Base-by-base conservation (phyloP, 495 filamentous ascomycete species). In the Cercophora sp. region DNA sequence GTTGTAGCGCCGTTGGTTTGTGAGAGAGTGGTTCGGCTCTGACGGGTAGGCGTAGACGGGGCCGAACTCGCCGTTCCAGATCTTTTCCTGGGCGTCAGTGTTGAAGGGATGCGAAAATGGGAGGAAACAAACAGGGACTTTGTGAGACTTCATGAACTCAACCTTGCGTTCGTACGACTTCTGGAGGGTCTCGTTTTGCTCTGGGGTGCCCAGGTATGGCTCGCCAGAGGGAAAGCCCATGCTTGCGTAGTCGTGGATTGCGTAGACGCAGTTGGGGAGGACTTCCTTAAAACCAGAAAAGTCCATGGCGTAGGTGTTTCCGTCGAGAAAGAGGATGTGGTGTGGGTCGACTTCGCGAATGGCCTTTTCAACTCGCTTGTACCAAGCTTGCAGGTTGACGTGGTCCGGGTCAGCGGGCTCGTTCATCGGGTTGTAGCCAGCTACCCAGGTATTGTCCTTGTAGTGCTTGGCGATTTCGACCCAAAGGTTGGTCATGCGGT, bases 11-110 rank as follows among this genome's bases (percentile, higher is more conserved):
- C 70, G 60, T 49, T 71, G 52, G 57, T 85, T 85, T 45, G 76
- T 75, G 23, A 63, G 55, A 2, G 70, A 62, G 5, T 72, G 58
- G 35, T 72, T 64, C 2, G 29, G 18, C 15, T 68, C 66, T 1
- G 71, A 67, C 4, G 71, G 68, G 16, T 62, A 58, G 4, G 75
- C 77, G 58, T 84, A 84, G 2, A 85, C 81, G 2, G 82, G 83
- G 1, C 83, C 83, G 48, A 83, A 86, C 54, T 85, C 83, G 41
- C 83, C 83, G 56, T 86, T 86, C 83, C 82, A 86, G 24, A 61
- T 61, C 51, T 58, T 25, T 10, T n/a, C n/a, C n/a, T 31, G 9
- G 24, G 24, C 8, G 11, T 22, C 5, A 13, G 8, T 31, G 5
- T 3, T 2, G n/a, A 9, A 4, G 37, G 18, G 13, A 1, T 41